Percentiles rank a stretch among this genome's conserved stretches.
phyloP scores from a whole-genome alignment of 805 yeast species.

The Naumovozyma castellii region DNA sequence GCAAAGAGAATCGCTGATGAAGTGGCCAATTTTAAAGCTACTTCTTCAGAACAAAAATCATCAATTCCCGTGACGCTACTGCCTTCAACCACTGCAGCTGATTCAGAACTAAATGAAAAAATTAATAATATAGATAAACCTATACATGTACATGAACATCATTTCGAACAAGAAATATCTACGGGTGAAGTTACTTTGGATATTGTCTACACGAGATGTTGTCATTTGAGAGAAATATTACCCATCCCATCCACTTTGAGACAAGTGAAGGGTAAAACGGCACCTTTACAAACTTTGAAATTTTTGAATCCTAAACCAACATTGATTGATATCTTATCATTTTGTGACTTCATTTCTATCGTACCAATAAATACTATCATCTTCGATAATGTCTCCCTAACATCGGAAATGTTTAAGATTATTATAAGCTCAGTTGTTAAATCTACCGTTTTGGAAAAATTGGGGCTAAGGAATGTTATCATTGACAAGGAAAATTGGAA shows the following conservation, averaged over 20 bases:
- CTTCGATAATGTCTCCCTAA: slow-evolving; percentile 67
- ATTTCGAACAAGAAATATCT: slow-evolving; percentile 31
- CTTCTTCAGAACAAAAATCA: background rate
- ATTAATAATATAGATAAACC: slow-evolving; percentile 56
- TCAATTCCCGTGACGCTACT: too few species aligned
- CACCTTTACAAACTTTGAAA: slow-evolving; percentile 63
- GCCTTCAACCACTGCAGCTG: background rate
- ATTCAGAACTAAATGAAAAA: background rate
- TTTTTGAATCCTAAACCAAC: slow-evolving; percentile 81
- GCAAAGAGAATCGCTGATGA: slow-evolving; percentile 64
- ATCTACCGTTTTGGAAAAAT: slow-evolving; percentile 55
- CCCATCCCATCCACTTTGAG: slow-evolving; percentile 85
- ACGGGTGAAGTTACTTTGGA: slow-evolving; percentile 35
- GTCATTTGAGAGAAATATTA: slow-evolving; percentile 80
- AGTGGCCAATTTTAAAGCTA: slow-evolving; percentile 38
- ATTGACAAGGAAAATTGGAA: slow-evolving; percentile 71
- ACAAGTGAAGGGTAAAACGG: slow-evolving; percentile 66
- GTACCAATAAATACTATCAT: slow-evolving; percentile 70
- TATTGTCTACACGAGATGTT: slow-evolving; percentile 78
- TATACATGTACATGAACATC: slow-evolving; percentile 51
- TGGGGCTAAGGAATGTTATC: slow-evolving; percentile 69
- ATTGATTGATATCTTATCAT: slow-evolving; percentile 74
- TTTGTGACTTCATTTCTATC: slow-evolving; percentile 76
- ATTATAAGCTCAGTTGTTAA: slow-evolving; percentile 60
- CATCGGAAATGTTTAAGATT: slow-evolving; percentile 66